phyloP scores from a whole-genome alignment of 1,284 basidiomycete genomes.

The Laetiporus sulphureus region DNA sequence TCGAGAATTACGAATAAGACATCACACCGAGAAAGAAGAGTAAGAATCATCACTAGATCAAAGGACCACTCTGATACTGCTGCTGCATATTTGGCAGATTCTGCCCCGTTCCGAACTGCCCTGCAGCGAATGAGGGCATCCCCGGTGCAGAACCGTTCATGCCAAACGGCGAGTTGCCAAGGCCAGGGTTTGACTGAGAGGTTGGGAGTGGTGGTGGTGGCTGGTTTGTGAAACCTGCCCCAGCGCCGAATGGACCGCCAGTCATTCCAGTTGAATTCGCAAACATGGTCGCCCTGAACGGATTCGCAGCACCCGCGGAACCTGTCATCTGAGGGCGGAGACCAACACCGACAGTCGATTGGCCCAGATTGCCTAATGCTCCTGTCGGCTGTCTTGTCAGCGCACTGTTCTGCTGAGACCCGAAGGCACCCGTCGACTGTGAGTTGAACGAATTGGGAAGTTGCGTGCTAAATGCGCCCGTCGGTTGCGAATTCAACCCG shows the following conservation, averaged over 20 bases:
- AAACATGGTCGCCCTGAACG: conserved; percentile 56
- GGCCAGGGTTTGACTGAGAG: conserved; percentile 9
- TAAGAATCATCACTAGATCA: too few species aligned
- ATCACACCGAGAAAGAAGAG: too few species aligned
- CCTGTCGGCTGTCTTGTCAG: conserved; percentile 22
- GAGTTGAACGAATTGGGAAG: conserved; percentile 3
- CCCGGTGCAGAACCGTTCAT: conserved; percentile 6
- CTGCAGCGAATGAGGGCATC: conserved; percentile 9
- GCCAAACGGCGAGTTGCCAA: conserved; percentile 14
- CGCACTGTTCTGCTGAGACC: conserved; percentile 27
- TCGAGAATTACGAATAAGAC: too few species aligned
- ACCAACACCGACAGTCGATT: conserved; percentile 46
- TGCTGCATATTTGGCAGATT: conserved; percentile 21
- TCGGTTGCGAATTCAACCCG: conserved; percentile 21
- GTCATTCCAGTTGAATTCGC: conserved; percentile 14
- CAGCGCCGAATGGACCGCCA: conserved; percentile 11
- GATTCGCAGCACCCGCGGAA: conserved; percentile 51
- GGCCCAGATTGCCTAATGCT: conserved; percentile 13
- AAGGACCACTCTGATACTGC: conserved; percentile 30
- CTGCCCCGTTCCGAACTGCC: conserved; percentile 17
- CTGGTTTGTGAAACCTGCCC: conserved; percentile 4
- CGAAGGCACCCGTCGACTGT: conserved; percentile 15
- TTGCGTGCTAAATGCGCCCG: conserved; percentile 20
- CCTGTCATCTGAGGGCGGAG: conserved; percentile 72
- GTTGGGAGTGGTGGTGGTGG: conserved; percentile 12